Evolutionary conservation across 2,329 filamentous ascomycete species (phyloP).

Genomic region (Xylaria sp.): DNA sequence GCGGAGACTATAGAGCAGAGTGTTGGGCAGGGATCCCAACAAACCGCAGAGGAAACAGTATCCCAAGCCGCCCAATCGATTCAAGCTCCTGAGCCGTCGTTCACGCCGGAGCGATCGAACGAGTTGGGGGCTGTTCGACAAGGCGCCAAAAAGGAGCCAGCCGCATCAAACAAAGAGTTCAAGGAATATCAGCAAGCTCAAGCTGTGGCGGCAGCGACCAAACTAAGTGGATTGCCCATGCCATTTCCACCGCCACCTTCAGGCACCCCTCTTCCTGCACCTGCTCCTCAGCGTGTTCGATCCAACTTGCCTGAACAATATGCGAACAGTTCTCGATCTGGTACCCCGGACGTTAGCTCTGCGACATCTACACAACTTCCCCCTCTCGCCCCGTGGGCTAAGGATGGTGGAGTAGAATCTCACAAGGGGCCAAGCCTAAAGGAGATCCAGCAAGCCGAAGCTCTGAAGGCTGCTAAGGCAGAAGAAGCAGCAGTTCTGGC

Average conservation of each 20-base stretch:
- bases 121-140: slow-evolving; percentile 35
- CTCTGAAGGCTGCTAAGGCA: slow-evolving; percentile 88
- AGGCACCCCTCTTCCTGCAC: slow-evolving; percentile 85
- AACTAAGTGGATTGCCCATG: slow-evolving; percentile 78
- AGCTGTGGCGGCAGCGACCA: slow-evolving; percentile 59
- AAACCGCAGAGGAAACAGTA: slow-evolving; percentile 31
- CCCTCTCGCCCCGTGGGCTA: slow-evolving; percentile 93
- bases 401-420: slow-evolving; percentile 75
- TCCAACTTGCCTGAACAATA: slow-evolving; percentile 85
- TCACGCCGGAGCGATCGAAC: slow-evolving; percentile 29
- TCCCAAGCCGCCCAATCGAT: slow-evolving; percentile 33
- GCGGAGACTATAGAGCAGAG: slow-evolving; percentile 57
- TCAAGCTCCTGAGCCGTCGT: slow-evolving; percentile 29
- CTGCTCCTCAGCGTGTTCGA: slow-evolving; percentile 84
- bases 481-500: slow-evolving; percentile 84
- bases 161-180: slow-evolving; percentile 64
- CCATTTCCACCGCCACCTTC: slow-evolving; percentile 78
- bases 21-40: slow-evolving; percentile 20
- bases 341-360: slow-evolving; percentile 72
- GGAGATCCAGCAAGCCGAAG: slow-evolving; percentile 96
- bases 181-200: slow-evolving; percentile 75
- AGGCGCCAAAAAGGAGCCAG: slow-evolving; percentile 41
- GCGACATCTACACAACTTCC: slow-evolving; percentile 63
- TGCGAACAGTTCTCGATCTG: slow-evolving; percentile 73
- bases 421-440: slow-evolving; percentile 91